Evolutionary conservation across 306 rosid genomes (phyloP).

Genomic region (Ammopiptanthus mongolicus): DNA sequence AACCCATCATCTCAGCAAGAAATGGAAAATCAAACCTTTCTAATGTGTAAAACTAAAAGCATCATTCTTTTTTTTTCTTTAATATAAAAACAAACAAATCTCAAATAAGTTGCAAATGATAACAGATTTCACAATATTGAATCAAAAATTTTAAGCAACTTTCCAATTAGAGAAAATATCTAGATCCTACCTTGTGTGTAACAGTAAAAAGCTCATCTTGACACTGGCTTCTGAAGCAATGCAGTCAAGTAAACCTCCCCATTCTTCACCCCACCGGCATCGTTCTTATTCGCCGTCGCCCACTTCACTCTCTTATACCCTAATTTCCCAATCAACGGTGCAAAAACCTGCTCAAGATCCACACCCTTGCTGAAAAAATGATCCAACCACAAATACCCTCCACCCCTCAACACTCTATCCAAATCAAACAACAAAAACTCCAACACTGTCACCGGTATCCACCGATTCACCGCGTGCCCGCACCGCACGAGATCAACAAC

Average conservation of each 20-base stretch:
- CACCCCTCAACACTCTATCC: conserved; percentile 81
- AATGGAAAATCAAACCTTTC: neutral
- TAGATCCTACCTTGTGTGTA: conserved; percentile 18
- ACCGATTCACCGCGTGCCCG: conserved; percentile 87
- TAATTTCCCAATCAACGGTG: conserved; percentile 74
- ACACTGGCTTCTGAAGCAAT: conserved; percentile 75
- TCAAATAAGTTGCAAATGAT: neutral
- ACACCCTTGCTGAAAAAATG: conserved; percentile 71
- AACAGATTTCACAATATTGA: neutral
- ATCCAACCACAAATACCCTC: conserved; percentile 93
- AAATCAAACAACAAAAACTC: conserved; percentile 78
- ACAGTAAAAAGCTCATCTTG: conserved; percentile 39
- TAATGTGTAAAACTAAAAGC: neutral
- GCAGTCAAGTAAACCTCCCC: conserved; percentile 86
- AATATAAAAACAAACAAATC: no score
- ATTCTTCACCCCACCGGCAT: conserved; percentile 58
- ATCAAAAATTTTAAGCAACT: neutral
- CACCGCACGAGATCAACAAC: conserved; percentile 86
- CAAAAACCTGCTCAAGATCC: conserved; percentile 75
- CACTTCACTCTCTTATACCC: conserved; percentile 91
- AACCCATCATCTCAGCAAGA: neutral
- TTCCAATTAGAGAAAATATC: neutral
- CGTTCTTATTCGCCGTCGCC: conserved; percentile 69
- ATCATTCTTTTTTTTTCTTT: neutral
- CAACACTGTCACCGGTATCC: conserved; percentile 76